phyloP scores from a whole-genome alignment of 306 rosid species.

The Sindora glabra region DNA sequence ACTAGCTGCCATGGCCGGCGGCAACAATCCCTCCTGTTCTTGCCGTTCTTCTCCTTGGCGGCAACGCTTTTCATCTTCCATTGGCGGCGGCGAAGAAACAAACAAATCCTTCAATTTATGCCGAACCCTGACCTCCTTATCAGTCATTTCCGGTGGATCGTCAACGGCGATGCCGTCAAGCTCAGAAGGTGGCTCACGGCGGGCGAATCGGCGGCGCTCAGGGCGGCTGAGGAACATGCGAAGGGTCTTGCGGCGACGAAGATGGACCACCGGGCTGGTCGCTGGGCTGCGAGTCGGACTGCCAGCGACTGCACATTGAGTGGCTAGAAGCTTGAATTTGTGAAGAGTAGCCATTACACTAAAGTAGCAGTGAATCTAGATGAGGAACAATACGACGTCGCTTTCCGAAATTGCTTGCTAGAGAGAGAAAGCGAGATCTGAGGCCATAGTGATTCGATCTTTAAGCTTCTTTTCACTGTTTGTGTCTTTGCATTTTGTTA shows the following conservation, averaged over 20 bases:
- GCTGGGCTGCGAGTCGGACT: constrained; percentile 67
- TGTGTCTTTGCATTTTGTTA: not conserved
- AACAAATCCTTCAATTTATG: constrained; percentile 68
- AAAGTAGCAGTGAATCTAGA: too few species aligned
- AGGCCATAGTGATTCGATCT: constrained; percentile 13
- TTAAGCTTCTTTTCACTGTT: not conserved
- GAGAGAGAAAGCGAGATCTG: constrained; percentile 54
- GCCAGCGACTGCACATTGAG: constrained; percentile 70
- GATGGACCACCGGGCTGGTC: constrained; percentile 71
- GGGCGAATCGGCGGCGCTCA: constrained; percentile 45
- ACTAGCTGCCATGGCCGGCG: constrained; percentile 2
- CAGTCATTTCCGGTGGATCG: constrained; percentile 15
- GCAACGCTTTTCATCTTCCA: constrained; percentile 34
- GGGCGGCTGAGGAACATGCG: constrained; percentile 60
- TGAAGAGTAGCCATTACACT: constrained; percentile 51
- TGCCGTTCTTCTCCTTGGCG: not conserved
- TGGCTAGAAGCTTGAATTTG: constrained; percentile 74
- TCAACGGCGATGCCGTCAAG: constrained; percentile 10
- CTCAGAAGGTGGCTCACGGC: constrained; percentile 17
- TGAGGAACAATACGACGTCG: not conserved
- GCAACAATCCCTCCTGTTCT: constrained; percentile 20
- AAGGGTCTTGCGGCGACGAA: constrained; percentile 76
- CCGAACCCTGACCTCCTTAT: constrained; percentile 44
- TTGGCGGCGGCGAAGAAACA: constrained; percentile 62
- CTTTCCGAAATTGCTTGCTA: constrained; percentile 6